Percentiles rank a stretch among this genome's conserved stretches.
phyloP scores from a whole-genome alignment of 2,329 filamentous ascomycete species.

The Arthroderma sp. region DNA sequence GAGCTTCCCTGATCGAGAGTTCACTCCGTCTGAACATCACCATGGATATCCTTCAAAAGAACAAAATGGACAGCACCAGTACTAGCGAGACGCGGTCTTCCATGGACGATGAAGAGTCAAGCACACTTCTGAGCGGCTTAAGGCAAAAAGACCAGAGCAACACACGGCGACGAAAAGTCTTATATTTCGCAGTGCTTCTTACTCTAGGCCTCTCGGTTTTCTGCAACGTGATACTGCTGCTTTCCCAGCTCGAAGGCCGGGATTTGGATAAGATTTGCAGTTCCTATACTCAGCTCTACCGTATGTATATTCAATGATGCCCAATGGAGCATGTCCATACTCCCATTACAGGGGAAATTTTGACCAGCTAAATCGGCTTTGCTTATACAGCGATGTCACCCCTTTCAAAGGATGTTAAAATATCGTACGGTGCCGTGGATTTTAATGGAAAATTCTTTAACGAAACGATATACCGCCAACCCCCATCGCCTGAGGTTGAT shows the following conservation, averaged over 20 bases:
- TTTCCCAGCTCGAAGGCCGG: slow-evolving; percentile 3
- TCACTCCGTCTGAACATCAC: too few relatives aligned
- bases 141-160: too few relatives aligned
- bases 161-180: too few relatives aligned
- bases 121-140: too few relatives aligned
- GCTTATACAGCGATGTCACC: slow-evolving; percentile 13
- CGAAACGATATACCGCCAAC: slow-evolving; percentile 40
- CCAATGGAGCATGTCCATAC: neutral
- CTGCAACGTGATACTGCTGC: slow-evolving; percentile 9
- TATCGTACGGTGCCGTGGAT: slow-evolving; percentile 27
- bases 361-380: neutral
- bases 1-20: too few relatives aligned
- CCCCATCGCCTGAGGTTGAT: slow-evolving; percentile 41
- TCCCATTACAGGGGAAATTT: neutral
- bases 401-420: slow-evolving; percentile 27
- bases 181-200: neutral
- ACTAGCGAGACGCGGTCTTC: too few relatives aligned
- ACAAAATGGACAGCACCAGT: too few relatives aligned
- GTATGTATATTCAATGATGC: neutral
- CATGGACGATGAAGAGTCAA: too few relatives aligned
- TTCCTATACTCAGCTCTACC: slow-evolving; percentile 7
- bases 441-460: slow-evolving; percentile 48
- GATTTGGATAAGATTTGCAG: slow-evolving; percentile 7
- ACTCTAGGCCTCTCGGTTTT: slow-evolving; percentile 7
- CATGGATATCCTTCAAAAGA: too few relatives aligned